Percentiles rank a stretch among this genome's conserved stretches.
phyloP scores from a whole-genome alignment of 805 yeast species.

The Cyberlindnera amylophila region DNA sequence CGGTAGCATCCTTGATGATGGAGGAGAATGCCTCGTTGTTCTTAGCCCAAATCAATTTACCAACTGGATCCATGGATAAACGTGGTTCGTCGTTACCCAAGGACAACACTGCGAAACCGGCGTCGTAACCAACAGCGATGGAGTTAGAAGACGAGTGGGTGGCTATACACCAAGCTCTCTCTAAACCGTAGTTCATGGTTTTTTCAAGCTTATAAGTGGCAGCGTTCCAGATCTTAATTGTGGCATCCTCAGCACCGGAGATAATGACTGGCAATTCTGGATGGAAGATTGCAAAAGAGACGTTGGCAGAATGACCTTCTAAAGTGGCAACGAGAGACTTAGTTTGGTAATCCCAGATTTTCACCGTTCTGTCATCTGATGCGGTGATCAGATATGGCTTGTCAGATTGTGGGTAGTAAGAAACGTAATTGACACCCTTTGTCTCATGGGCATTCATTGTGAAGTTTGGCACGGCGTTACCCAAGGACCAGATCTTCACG shows the following conservation, averaged over 20 bases:
- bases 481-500: conserved; percentile 94
- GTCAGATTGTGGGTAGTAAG: conserved; percentile 95
- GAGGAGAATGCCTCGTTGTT: conserved; percentile 81
- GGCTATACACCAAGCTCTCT: conserved; percentile 95
- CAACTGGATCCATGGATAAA: conserved; percentile 87
- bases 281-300: conserved; percentile 95
- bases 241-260: conserved; percentile 96
- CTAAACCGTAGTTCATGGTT: conserved; percentile 85
- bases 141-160: conserved; percentile 67
- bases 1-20: conserved; percentile 67
- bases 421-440: conserved; percentile 93
- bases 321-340: conserved; percentile 91
- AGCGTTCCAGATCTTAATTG: conserved; percentile 92
- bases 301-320: conserved; percentile 92
- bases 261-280: conserved; percentile 94
- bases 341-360: conserved; percentile 96
- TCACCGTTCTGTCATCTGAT: conserved; percentile 85
- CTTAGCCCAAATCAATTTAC: conserved; percentile 87
- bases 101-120: conserved; percentile 84
- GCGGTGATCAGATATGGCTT: conserved; percentile 93
- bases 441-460: conserved; percentile 87
- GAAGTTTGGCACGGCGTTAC: conserved; percentile 83
- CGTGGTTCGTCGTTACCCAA: conserved; percentile 94
- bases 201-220: conserved; percentile 92
- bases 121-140: conserved; percentile 90